Base-by-base conservation (phyloP, 371 early-diverging fungal species). In the Cokeromyces recurvatus region DNA sequence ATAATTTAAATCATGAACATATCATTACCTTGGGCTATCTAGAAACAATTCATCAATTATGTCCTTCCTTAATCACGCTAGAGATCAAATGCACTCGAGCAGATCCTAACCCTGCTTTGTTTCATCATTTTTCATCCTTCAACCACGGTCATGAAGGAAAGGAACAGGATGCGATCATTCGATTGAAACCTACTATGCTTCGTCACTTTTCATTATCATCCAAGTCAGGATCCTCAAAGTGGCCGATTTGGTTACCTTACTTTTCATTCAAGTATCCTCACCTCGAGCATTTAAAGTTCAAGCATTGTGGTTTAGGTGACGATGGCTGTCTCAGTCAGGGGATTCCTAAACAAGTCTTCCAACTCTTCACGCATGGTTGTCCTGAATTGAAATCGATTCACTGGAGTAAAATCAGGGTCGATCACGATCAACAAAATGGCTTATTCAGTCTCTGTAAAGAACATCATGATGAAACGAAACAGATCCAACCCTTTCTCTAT, bases 231-330 rank as follows among this genome's bases (percentile, higher is more conserved):
- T 34, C 51, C 3, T 25, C 51, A 9, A 56, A 51, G 46, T 56
- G 57, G 57, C 37, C 51, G 9, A 20, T 44, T 11, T 56, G 46
- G 51, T 19, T 56, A 22, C 51, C 51, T 20, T 56, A 56, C 17
- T 50, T 56, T 37, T 32, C 57, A 2, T n/a, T 46, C 5, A 56
- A 56, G 31, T 56, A 56, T n/a, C 57, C 57, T 41, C 25, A 51
- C 20, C 8, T 56, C 10, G n/a, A 41, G 14, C 57, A 56, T 21
- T 9, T 51, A 3, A 17, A 10, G 11, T 56, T 56, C 31, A 56
- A 51, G 3, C 57, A 56, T 15, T 36, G 39, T 11, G 57, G 57
- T 12, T 17, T 48, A 21, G 55, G 55, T 12, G 43, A 48, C 14
- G 55, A 55, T 16, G 55, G 43, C 3, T n/a, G 35, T 8, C 29